These are phyloP conservation scores for Botrytis aclada DNA, from an alignment of 2,329 filamentous ascomycete species.

Conservation along the genomic window DNA sequence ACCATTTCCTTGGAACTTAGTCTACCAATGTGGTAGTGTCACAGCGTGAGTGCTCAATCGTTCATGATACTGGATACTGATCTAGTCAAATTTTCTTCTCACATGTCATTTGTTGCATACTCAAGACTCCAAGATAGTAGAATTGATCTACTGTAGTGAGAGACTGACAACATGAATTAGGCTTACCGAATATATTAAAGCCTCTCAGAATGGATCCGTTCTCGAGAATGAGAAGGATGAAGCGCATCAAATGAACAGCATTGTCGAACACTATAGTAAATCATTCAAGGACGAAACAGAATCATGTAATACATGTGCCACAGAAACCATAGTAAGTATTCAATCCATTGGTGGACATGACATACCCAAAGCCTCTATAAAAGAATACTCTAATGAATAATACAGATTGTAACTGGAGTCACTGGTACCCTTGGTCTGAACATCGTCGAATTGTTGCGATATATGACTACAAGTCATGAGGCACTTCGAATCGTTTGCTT, in stretches of 20 bases:
- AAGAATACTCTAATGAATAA: not conserved
- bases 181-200: conserved; percentile 13
- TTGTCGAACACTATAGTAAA: not conserved
- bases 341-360: not conserved
- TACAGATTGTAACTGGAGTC: conserved; percentile 46
- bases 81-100: not conserved
- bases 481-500: conserved; percentile 46
- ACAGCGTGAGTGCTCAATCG: conserved; percentile 32
- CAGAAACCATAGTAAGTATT: conserved; percentile 4
- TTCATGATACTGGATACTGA: conserved; percentile 25
- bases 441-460: conserved; percentile 40
- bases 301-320: not conserved
- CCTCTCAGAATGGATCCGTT: not conserved
- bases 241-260: not conserved
- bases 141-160: not conserved
- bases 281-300: conserved; percentile 1
- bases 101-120: not conserved
- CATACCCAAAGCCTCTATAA: not conserved
- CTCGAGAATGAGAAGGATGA: not conserved
- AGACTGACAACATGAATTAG: not conserved
- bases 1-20: conserved; percentile 53
- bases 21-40: conserved; percentile 59
- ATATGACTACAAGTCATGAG: conserved; percentile 42
- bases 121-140: not conserved
- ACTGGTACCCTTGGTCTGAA: conserved; percentile 52